Evolutionary conservation across 2,329 filamentous ascomycete species (phyloP), one percentile per base, ranked within the genome.

Genomic region (Epichloe amarillans): DNA sequence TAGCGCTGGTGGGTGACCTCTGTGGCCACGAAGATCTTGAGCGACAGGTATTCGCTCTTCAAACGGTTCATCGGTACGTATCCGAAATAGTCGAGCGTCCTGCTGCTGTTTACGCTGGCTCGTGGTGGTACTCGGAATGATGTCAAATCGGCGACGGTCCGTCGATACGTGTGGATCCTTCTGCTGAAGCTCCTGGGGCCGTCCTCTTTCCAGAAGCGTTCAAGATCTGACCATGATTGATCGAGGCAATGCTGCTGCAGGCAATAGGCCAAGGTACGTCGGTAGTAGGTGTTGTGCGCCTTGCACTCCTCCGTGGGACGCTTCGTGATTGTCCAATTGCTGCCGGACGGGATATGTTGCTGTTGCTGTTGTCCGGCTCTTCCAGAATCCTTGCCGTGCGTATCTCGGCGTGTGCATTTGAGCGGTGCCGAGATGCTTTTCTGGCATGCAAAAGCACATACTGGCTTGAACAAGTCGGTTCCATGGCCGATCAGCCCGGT

Each of bases 391-490:
- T 10, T 41, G 39, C 17, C 8, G 14, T 11, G 7, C 14, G 23
- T 1, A 23, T n/a, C 6, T 36, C 33, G 23, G 14, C 49, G 53
- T 12, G 57, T 57, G 51, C 61, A 63, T 45, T 57, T 54, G 4
- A 62, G 54, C n/a, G 56, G 52, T 38, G 55, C 56, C 43, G 55
- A 54, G 44, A 61, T 51, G 33, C 51, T 50, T 26, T 55, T 57
- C 2, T 56, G 56, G 45, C 63, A 64, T 14, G 59, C 56, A 43
- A 59, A 65, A 12, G 64, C 60, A 44, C 64, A 66, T 12, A 56
- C 54, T 4, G 63, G 62, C n/a, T 62, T 33, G 38, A 56, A 60
- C 53, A 61, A 55, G 3, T 46, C 48, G 50, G 56, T 57, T 38
- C 55, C 56, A 26, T 51, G 53, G 19, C 56, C 56, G 30, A 58